Evolutionary conservation across 306 rosid species (phyloP).

Genomic region (Biancaea sappan): DNA sequence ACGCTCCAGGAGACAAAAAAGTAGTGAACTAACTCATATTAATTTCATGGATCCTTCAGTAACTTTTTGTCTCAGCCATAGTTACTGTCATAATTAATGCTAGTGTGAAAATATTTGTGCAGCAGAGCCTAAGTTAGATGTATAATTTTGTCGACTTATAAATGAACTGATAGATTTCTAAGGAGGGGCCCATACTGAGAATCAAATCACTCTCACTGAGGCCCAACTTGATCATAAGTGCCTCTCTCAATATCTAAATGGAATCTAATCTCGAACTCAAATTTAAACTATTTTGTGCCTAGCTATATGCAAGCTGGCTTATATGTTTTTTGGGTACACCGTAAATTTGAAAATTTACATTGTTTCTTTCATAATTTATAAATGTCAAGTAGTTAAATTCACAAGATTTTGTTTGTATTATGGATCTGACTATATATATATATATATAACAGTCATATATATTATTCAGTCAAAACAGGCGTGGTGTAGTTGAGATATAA

Average conservation of each 20-base stretch:
- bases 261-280: background rate
- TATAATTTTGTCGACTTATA: slow-evolving; percentile 23
- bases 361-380: background rate
- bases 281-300: too few relatives aligned
- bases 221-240: background rate
- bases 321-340: too few relatives aligned
- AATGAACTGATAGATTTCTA: slow-evolving; percentile 26
- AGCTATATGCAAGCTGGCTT: too few relatives aligned
- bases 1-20: background rate
- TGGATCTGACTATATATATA: background rate
- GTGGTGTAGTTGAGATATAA: background rate
- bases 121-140: background rate
- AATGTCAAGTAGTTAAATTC: background rate
- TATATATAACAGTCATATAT: too few relatives aligned
- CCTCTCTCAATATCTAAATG: background rate
- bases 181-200: slow-evolving; percentile 34
- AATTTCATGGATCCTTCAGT: background rate
- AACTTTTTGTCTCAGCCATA: background rate
- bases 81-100: background rate
- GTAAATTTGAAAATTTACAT: too few relatives aligned
- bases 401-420: background rate
- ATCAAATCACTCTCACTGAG: background rate
- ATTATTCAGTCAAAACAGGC: background rate
- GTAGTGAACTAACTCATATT: background rate
- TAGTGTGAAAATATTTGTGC: slow-evolving; percentile 15